Base-by-base conservation (phyloP, 768 basidiomycete genomes). In the Boletus speciosus region DNA sequence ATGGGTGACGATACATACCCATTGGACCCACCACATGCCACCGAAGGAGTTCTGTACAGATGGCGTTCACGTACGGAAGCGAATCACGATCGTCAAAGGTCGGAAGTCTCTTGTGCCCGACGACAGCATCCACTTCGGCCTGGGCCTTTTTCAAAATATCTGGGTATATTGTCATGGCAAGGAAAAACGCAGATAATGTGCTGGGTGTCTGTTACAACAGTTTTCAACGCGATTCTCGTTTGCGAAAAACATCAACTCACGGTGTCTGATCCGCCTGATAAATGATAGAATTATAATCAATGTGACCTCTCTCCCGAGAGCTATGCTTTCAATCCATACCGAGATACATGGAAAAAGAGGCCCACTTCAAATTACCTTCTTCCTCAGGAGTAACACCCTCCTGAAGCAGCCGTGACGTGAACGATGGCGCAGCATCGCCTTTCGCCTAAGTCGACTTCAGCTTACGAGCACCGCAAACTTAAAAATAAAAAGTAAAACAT, bases 201-300 rank as follows among this genome's bases (percentile, higher is more conserved):
- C 52, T 9, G 29, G 29, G 29, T 29, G 29, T 61, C 61, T 57
- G 21, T 63, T 32, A 75, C 6, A n/a, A 1, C 6, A 6, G 1
- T 15, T 10, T 48, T 39, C 23, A 49, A 25, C 11, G 9, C 11
- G 14, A 39, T 35, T 39, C 5, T 4, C 14, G 6, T 8, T 8
- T 2, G 21, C 5, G 16, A 32, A 77, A 68, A 67, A 16, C 71
- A 71, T 6, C 6, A 8, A 32, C 51, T 19, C 12, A 58, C 62
- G 1, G 57, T 62, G 11, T 65, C 61, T 3, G 58, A 32, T 46
- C 52, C 64, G 27, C 39, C 80, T 78, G 39, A 41, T 35, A 35
- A 10, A 45, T 14, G 6, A 37, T 12, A 14, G 10, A 41, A 21
- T 4, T 9, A n/a, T 32, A 14, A 49, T 14, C 5, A 21, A 16